Percentiles rank a stretch among this genome's conserved stretches.
Evolutionary conservation across 1,284 basidiomycete genomes (phyloP).

Genomic region (Boletus semigastroideus): DNA sequence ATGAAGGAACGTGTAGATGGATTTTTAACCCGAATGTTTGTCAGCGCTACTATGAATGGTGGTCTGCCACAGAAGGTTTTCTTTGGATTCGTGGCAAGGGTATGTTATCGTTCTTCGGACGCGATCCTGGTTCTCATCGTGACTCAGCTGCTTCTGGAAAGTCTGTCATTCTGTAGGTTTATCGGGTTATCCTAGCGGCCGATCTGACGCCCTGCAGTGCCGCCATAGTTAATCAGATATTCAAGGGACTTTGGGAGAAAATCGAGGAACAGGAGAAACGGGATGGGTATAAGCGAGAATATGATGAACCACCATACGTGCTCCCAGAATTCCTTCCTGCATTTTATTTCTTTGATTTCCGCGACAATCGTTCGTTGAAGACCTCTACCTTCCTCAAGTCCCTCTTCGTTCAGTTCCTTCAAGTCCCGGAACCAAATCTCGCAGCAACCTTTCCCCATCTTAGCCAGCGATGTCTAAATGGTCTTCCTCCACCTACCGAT

Average conservation of each 20-base stretch:
- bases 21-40: conserved; percentile 23
- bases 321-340: conserved; percentile 29
- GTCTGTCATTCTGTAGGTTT: conserved; percentile 25
- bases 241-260: conserved; percentile 27
- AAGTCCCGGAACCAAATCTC: conserved; percentile 23
- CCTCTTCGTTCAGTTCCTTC: conserved; percentile 30
- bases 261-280: conserved; percentile 25
- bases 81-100: conserved; percentile 29
- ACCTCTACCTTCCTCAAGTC: conserved; percentile 24
- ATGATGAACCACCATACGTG: conserved; percentile 18
- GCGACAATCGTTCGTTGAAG: conserved; percentile 23
- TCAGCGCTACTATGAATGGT: conserved; percentile 24
- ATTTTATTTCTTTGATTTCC: conserved; percentile 32
- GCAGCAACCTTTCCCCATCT: conserved; percentile 21
- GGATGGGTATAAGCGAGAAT: conserved; percentile 12
- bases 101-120: neutral
- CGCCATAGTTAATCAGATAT: conserved; percentile 26
- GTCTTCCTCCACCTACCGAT: conserved; percentile 21
- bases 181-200: neutral
- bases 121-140: conserved; percentile 6
- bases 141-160: conserved; percentile 23
- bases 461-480: conserved; percentile 13
- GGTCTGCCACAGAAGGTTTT: conserved; percentile 20
- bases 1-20: conserved; percentile 28
- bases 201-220: conserved; percentile 19